Base-by-base conservation (phyloP, 148 eudicot species). In the Dianthus caryophyllus region DNA sequence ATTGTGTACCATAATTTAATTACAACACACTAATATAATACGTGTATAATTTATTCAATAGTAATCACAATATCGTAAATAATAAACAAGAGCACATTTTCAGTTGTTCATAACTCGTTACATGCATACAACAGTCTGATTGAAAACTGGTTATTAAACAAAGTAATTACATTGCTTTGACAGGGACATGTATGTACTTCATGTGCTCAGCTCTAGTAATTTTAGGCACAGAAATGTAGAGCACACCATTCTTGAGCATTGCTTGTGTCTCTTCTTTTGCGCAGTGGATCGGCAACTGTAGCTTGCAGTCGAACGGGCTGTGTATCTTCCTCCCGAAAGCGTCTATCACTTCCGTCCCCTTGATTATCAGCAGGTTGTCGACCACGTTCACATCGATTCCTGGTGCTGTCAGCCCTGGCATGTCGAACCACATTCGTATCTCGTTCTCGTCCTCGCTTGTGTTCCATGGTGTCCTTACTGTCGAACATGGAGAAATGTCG, bases 351-450 rank as follows among this genome's bases (percentile, higher is more conserved):
- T 63, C 66, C 14, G 52, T 43, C 24, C 68, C 69, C 65, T 72
- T 72, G 15, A 72, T 65, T 18, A 65, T 24, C 36, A 72, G 75
- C 13, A 57, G 12, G 55, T 72, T 56, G 3, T 53, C 69, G 2
- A 65, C 75, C 64, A 72, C 70, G 22, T 72, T 24, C 48, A 72
- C 75, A 14, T 72, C 70, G 8, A 72, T 18, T 16, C 59, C 75
- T 2, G 50, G 64, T 1, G 75, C 57, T 18, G 39, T 51, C 5
- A 72, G 16, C 16, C 75, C 75, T 1, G 75, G 75, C 75, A 72
- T 13, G 65, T 72, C 75, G 64, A 72, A 30, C 56, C 70, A 46
- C 64, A 72, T 54, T 38, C 29, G 55, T 15, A 72, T 44, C 38
- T 29, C 69, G 2, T 16, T 29, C 7, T 72, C 70, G 11, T 72